Conservation (phyloP, 768 basidiomycete species). For the Tylopilus sp. region DNA sequence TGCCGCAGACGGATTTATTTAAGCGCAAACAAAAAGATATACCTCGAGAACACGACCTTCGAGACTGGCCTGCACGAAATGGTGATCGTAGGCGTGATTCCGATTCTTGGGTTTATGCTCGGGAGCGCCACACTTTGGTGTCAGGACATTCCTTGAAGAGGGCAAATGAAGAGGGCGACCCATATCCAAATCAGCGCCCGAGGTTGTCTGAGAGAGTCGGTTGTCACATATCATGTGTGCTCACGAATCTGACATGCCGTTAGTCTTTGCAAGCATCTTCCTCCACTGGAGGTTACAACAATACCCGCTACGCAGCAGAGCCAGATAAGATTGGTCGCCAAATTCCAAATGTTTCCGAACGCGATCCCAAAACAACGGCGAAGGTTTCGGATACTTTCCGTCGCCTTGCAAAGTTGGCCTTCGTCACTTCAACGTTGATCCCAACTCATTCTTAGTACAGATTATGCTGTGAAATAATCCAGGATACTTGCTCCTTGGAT, state of each 20-base stretch:
- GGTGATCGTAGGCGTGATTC: slow-evolving; percentile 24
- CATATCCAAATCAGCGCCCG: slow-evolving; percentile 28
- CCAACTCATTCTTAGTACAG: slow-evolving; percentile 28
- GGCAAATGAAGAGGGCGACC: slow-evolving; percentile 20
- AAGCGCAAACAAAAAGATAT: slow-evolving; percentile 27
- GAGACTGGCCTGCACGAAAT: slow-evolving; percentile 18
- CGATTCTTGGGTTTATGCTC: slow-evolving; percentile 20
- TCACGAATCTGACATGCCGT: slow-evolving; percentile 9
- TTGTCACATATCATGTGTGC: background rate
- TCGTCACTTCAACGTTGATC: slow-evolving; percentile 5
- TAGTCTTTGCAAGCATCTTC: slow-evolving; percentile 14
- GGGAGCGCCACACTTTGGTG: slow-evolving; percentile 18
- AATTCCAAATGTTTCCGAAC: background rate
- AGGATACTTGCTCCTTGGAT: slow-evolving; percentile 40
- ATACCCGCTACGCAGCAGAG: slow-evolving; percentile 1
- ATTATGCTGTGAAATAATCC: slow-evolving; percentile 43
- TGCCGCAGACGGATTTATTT: slow-evolving; percentile 45
- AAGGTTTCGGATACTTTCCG: slow-evolving; percentile 34
- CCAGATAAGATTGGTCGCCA: slow-evolving; percentile 3
- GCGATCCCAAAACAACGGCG: slow-evolving; percentile 1
- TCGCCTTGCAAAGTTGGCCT: slow-evolving; percentile 35
- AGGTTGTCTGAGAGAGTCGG: slow-evolving; percentile 28
- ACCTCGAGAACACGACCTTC: slow-evolving; percentile 22
- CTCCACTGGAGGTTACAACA: slow-evolving; percentile 4
- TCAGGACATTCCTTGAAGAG: slow-evolving; percentile 24